Evolutionary conservation across 257 asterid species (phyloP).

Genomic region (Solanum chaucha): DNA sequence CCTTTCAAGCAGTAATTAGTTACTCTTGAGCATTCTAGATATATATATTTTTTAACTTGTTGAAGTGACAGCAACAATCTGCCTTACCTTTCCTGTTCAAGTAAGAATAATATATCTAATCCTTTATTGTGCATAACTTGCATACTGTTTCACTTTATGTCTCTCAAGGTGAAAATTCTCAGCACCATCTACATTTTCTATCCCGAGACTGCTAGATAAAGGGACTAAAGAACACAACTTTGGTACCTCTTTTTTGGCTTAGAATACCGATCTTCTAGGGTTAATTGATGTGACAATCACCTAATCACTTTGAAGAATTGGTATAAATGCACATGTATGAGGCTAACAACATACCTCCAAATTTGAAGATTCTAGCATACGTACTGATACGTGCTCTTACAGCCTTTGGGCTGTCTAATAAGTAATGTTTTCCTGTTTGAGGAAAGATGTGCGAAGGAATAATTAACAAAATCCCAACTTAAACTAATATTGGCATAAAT

Average conservation of each 20-base stretch:
- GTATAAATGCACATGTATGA: background rate
- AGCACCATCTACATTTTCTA: background rate
- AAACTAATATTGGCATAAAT: no score
- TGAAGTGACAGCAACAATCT: background rate
- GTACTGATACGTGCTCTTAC: conserved; percentile 42
- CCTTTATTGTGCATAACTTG: background rate
- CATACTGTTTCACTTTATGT: background rate
- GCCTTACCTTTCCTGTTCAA: background rate
- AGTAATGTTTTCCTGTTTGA: no score
- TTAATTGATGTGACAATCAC: background rate
- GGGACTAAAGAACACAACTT: background rate
- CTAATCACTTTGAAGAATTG: background rate
- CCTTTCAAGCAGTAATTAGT: background rate
- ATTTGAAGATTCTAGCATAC: conserved; percentile 32
- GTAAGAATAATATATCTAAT: background rate
- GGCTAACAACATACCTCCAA: conserved; percentile 27
- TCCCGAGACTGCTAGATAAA: background rate
- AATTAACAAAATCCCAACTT: no score
- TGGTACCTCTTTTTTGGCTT: background rate
- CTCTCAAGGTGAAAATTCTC: background rate
- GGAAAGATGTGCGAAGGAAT: no score
- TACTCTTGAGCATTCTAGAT: background rate
- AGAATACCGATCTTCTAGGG: background rate
- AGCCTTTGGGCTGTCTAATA: conserved; percentile 55
- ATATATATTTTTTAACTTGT: background rate